These are phyloP conservation scores for Aspergillus pseudonomiae DNA, from an alignment of 2,329 filamentous ascomycete species.

Conservation along the genomic window DNA sequence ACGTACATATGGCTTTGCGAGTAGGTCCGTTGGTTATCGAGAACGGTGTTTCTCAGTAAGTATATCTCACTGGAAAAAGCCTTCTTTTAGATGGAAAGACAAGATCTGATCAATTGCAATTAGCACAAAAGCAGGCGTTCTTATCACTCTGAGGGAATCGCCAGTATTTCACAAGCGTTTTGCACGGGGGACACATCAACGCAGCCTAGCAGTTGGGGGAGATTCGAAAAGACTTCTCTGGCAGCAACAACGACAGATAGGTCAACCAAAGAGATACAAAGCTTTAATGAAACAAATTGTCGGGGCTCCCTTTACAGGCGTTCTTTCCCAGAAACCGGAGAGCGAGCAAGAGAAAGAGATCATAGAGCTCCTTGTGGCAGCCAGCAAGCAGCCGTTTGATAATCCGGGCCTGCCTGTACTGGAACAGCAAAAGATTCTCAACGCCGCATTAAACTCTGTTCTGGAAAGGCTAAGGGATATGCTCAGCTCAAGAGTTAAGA, in stretches of 20 bases:
- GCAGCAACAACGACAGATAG: slow-evolving; percentile 12
- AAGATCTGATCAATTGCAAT: background rate
- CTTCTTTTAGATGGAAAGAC: background rate
- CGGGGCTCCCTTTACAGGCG: slow-evolving; percentile 39
- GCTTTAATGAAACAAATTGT: slow-evolving; percentile 47
- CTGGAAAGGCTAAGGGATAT: slow-evolving; percentile 26
- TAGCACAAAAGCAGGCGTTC: slow-evolving; percentile 22
- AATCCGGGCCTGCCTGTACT: background rate
- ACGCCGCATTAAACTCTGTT: background rate
- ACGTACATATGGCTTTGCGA: slow-evolving; percentile 47
- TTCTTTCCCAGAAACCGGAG: slow-evolving; percentile 29
- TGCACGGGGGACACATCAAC: slow-evolving; percentile 3
- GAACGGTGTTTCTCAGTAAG: slow-evolving; percentile 45
- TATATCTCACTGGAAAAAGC: slow-evolving; percentile 8
- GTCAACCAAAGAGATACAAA: slow-evolving; percentile 38
- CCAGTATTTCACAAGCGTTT: slow-evolving; percentile 13
- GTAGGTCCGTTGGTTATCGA: slow-evolving; percentile 47
- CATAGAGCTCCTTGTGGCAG: slow-evolving; percentile 17
- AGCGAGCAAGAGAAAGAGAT: slow-evolving; percentile 22
- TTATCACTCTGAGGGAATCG: slow-evolving; percentile 17
- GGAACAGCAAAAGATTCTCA: background rate
- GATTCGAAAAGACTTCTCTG: slow-evolving; percentile 15
- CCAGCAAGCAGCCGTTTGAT: slow-evolving; percentile 8
- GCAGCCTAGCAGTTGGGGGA: background rate
- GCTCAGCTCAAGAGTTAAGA: slow-evolving; percentile 24